Base-by-base conservation (phyloP, 2,329 filamentous ascomycete species). In the Madurella mycetomatis region DNA sequence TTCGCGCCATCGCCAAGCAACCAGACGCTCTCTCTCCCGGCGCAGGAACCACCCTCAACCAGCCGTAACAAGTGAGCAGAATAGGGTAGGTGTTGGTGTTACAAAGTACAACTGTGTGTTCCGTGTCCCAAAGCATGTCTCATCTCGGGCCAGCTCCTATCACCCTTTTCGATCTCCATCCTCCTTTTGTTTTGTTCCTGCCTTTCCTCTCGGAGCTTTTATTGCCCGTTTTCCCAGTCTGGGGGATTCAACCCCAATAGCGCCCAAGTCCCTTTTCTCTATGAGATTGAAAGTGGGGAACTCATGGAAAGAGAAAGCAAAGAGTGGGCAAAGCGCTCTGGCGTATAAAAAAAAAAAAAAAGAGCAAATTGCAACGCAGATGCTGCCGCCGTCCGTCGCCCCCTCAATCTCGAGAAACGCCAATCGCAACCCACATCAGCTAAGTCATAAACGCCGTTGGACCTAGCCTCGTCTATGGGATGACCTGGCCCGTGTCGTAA, bases 391-490 rank as follows among this genome's bases (percentile, higher is more conserved):
- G 9, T 37, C 39, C 54, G 25, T 18, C 34, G 11, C 15, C 40
- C 31, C 11, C 18, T 34, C 50, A n/a, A 30, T 37, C 34, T 46
- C 51, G 61, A 25, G 25, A 55, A 64, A 59, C 58, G 57, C 60
- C 64, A 60, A 56, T 54, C 41, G 58, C 53, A 59, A 65, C 54
- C 57, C 59, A 55, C 53, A 61, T 60, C 56, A 60, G 58, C 59
- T 57, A 58, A 60, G 56, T 53, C 54, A 59, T 56, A 51, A 59
- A 55, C 52, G 57, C 57, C 57, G 60, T 59, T 25, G 49, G 50
- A 55, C 59, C 50, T 56, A 62, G 59, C 60, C 57, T 62, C 60
- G 49, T 62, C 60, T 62, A 61, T 62, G 60, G 60, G 59, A 54
- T 49, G 59, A 53, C 53, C 49, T 58, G 57, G 58, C 51, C 47